Evolutionary conservation across 306 rosid genomes (phyloP).

Genomic region (Trifolium fragiferum): DNA sequence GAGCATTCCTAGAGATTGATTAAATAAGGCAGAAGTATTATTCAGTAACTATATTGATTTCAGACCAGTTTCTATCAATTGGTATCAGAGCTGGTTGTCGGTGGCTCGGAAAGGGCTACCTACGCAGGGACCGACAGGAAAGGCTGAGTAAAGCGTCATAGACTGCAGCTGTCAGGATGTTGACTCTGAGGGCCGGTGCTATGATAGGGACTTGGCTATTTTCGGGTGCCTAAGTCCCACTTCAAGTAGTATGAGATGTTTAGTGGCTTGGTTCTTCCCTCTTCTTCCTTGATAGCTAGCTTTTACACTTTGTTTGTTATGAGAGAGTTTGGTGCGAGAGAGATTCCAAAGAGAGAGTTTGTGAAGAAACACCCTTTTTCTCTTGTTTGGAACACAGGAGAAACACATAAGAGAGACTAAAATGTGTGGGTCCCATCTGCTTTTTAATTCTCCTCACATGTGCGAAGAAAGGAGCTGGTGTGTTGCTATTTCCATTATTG

Average conservation of each 20-base stretch:
- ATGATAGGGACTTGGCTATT: background rate
- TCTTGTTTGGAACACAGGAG: too few relatives aligned
- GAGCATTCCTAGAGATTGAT: background rate
- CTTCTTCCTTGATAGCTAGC: slow-evolving; percentile 14
- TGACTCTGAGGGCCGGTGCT: background rate
- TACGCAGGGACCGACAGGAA: background rate
- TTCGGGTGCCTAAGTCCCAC: background rate
- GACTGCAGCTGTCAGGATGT: background rate
- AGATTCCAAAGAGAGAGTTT: too few relatives aligned
- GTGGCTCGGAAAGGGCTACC: background rate
- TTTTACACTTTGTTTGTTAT: too few relatives aligned
- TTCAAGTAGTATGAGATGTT: background rate
- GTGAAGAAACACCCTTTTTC: too few relatives aligned
- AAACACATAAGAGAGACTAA: too few relatives aligned
- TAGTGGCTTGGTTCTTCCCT: background rate
- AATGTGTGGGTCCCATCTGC: too few relatives aligned
- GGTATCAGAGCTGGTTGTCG: slow-evolving; percentile 1
- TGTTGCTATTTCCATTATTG: too few relatives aligned
- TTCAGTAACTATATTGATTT: background rate
- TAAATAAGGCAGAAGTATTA: background rate
- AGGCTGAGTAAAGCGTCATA: background rate
- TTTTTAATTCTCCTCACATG: too few relatives aligned
- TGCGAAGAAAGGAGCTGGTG: too few relatives aligned
- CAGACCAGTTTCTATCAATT: background rate
- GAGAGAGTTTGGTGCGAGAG: too few relatives aligned